phyloP scores from a whole-genome alignment of 768 basidiomycete genomes.

The Phaffia tasmanica region DNA sequence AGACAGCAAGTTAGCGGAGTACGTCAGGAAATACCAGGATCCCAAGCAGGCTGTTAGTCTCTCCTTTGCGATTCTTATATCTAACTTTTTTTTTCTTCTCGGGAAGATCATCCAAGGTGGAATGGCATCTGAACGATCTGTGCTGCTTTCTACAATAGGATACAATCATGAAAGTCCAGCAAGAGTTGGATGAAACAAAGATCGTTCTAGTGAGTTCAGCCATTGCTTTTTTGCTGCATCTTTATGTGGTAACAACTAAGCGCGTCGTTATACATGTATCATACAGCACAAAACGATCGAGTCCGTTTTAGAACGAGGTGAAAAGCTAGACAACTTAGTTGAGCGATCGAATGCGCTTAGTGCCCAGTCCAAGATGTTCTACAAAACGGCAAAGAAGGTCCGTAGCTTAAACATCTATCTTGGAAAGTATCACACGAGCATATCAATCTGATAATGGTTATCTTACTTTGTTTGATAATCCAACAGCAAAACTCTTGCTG shows the following conservation, averaged over 20 bases:
- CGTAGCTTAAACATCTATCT: not conserved
- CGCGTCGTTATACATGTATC: not conserved
- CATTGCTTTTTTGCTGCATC: not conserved
- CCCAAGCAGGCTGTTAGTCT: constrained; percentile 17
- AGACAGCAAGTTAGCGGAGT: constrained; percentile 23
- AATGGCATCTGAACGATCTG: too few species aligned
- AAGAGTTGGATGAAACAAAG: constrained; percentile 98
- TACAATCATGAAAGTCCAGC: constrained; percentile 94
- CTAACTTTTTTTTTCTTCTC: too few species aligned
- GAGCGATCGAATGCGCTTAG: constrained; percentile 83
- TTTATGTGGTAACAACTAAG: not conserved
- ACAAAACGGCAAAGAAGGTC: constrained; percentile 99
- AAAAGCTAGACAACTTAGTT: constrained; percentile 90
- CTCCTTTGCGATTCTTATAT: too few species aligned
- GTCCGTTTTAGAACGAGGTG: constrained; percentile 86
- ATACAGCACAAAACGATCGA: constrained; percentile 96
- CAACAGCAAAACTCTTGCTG: constrained; percentile 90
- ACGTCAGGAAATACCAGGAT: constrained; percentile 27
- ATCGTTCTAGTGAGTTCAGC: constrained; percentile 70
- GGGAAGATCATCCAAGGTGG: too few species aligned
- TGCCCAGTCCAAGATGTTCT: constrained; percentile 92
- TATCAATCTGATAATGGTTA: constrained; percentile 4
- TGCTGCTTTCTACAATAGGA: not conserved
- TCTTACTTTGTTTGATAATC: constrained; percentile 22
- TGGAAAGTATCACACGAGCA: too few species aligned